phyloP scores from a whole-genome alignment of 2,329 filamentous ascomycete species.

The Thermoascus crustaceus region DNA sequence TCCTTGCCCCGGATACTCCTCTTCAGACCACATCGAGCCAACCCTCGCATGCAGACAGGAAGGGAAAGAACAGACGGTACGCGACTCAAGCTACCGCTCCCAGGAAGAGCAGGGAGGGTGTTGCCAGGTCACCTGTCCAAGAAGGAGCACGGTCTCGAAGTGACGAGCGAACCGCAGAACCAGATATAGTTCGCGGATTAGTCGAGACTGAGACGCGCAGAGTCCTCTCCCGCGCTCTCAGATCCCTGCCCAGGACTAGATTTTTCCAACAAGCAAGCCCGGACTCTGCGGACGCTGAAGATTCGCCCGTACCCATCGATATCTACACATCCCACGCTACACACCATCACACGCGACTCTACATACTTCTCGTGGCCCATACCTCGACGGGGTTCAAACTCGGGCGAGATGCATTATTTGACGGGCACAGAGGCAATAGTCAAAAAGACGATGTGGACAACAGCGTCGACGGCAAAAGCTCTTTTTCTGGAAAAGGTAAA shows the following conservation, averaged over 20 bases:
- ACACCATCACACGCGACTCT: conserved; percentile 38
- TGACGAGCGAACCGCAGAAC: background rate
- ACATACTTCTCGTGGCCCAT: conserved; percentile 49
- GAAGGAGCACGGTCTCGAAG: background rate
- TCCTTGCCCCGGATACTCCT: conserved; percentile 28
- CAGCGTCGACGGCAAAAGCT: too few relatives aligned
- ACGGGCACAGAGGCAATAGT: conserved; percentile 15
- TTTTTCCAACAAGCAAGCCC: conserved; percentile 5
- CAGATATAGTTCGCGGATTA: background rate
- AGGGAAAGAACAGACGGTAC: too few relatives aligned
- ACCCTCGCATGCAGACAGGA: too few relatives aligned
- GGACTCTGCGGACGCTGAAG: too few relatives aligned
- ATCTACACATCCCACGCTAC: conserved; percentile 36
- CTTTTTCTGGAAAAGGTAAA: background rate
- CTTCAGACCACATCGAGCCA: too few relatives aligned
- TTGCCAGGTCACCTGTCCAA: background rate
- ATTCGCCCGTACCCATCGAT: too few relatives aligned
- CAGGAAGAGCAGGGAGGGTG: too few relatives aligned
- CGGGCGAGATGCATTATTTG: conserved; percentile 45
- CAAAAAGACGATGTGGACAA: too few relatives aligned
- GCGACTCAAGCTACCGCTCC: too few relatives aligned
- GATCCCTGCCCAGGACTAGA: background rate
- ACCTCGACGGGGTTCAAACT: conserved; percentile 41
- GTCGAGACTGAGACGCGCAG: background rate
- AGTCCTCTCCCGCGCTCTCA: background rate